These are phyloP conservation scores for Phyllosticta capitalensis DNA, from an alignment of 2,329 filamentous ascomycete genomes.

Conservation along the genomic window DNA sequence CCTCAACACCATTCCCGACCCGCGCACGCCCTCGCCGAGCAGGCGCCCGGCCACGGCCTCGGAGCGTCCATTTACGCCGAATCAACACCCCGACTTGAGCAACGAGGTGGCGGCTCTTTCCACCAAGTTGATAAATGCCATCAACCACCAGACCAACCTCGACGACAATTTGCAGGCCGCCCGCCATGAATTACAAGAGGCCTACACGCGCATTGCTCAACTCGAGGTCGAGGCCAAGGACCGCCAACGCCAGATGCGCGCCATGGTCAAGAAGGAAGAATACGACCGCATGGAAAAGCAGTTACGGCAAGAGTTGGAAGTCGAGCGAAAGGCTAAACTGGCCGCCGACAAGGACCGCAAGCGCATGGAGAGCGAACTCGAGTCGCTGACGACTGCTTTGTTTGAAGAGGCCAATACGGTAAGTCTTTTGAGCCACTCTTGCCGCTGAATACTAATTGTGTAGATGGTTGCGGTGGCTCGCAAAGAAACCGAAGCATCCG, in stretches of 20 bases:
- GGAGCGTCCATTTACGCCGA: slow-evolving; percentile 26
- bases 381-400: slow-evolving; percentile 81
- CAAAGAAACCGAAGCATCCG: slow-evolving; percentile 68
- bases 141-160: slow-evolving; percentile 88
- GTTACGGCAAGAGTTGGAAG: slow-evolving; percentile 31
- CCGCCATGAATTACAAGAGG: slow-evolving; percentile 70
- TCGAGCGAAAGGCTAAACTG: slow-evolving; percentile 32
- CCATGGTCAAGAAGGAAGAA: slow-evolving; percentile 64
- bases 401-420: slow-evolving; percentile 95
- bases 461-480: slow-evolving; percentile 88
- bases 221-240: slow-evolving; percentile 62
- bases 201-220: slow-evolving; percentile 55
- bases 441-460: slow-evolving; percentile 14
- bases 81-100: slow-evolving; percentile 50
- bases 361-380: slow-evolving; percentile 83
- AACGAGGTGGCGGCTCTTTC: slow-evolving; percentile 81
- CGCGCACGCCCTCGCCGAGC: slow-evolving; percentile 32
- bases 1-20: slow-evolving; percentile 58
- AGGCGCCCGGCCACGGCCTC: slow-evolving; percentile 19
- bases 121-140: slow-evolving; percentile 92
- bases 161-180: slow-evolving; percentile 80
- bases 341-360: slow-evolving; percentile 58
- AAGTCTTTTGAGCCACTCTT: slow-evolving; percentile 15
- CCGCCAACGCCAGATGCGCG: slow-evolving; percentile 40
- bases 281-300: slow-evolving; percentile 48